phyloP scores from a whole-genome alignment of 139 green algal species.

The Raphidocelis subcapitata region DNA sequence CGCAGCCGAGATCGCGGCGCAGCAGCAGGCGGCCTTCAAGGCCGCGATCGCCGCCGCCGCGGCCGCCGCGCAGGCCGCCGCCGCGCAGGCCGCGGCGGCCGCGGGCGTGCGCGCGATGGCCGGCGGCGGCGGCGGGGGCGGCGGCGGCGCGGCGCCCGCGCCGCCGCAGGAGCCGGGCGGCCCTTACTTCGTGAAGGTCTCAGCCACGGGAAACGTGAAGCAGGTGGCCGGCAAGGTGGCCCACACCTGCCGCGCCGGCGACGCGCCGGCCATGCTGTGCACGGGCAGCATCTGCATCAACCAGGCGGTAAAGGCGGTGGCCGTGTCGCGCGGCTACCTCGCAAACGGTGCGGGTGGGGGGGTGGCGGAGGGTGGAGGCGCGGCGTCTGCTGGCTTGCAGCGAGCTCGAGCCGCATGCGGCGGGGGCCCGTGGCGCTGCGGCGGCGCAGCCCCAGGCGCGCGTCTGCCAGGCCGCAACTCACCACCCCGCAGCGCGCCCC shows the following conservation, averaged over 20 bases:
- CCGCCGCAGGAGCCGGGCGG: background rate
- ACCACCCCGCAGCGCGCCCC: background rate
- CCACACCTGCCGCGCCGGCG: slow-evolving; percentile 39
- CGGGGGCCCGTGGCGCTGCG: too few relatives aligned
- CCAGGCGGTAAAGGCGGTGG: slow-evolving; percentile 58
- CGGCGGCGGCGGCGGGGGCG: background rate
- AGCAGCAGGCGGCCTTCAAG: too few relatives aligned
- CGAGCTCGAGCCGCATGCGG: too few relatives aligned
- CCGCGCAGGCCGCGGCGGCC: background rate
- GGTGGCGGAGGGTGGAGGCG: too few relatives aligned
- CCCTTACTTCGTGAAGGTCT: slow-evolving; percentile 34
- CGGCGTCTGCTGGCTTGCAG: too few relatives aligned
- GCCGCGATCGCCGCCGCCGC: too few relatives aligned
- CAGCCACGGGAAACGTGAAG: slow-evolving; percentile 23
- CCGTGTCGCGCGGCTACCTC: slow-evolving; percentile 21
- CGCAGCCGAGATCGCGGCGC: too few relatives aligned
- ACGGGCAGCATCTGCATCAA: slow-evolving; percentile 59
- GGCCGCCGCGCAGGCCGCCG: background rate
- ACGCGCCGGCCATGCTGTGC: slow-evolving; percentile 52
- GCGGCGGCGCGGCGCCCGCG: background rate
- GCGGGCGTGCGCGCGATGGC: background rate
- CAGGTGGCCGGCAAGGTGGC: slow-evolving; percentile 49
- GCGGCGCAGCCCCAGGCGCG: too few relatives aligned
- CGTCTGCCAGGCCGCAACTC: background rate
- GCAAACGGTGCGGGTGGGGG: too few relatives aligned